These are phyloP conservation scores for Fusarium incarnatum DNA, from an alignment of 2,329 filamentous ascomycete species.

Conservation along the genomic window DNA sequence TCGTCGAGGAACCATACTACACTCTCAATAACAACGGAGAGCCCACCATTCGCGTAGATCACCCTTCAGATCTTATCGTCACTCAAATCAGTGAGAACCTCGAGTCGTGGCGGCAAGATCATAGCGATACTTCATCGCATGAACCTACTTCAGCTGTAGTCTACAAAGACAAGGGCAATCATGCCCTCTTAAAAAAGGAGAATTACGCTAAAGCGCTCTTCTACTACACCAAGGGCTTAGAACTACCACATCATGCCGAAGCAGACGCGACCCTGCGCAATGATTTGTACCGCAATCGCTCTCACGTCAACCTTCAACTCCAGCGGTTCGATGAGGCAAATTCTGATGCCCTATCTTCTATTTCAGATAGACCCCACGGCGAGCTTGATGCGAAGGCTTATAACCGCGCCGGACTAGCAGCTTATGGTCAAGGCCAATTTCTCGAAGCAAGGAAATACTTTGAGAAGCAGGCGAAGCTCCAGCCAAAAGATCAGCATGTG, in stretches of 20 bases:
- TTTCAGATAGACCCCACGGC: constrained; percentile 33
- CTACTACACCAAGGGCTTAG: constrained; percentile 47
- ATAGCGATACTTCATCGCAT: rapidly evolving
- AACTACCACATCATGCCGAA: neutral
- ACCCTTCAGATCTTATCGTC: constrained; percentile 49
- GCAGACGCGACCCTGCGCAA: constrained; percentile 33
- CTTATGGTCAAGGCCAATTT: constrained; percentile 48
- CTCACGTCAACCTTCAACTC: constrained; percentile 49
- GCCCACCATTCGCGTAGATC: constrained; percentile 54
- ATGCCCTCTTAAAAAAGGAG: constrained; percentile 39
- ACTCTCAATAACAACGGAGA: constrained; percentile 56
- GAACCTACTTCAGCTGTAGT: constrained; percentile 7
- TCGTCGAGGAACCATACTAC: constrained; percentile 64
- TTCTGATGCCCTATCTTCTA: constrained; percentile 47
- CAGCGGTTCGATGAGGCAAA: constrained; percentile 49
- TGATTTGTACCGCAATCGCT: constrained; percentile 51
- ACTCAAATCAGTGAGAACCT: constrained; percentile 14
- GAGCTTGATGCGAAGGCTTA: constrained; percentile 50
- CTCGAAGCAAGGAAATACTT: constrained; percentile 42
- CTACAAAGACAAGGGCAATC: constrained; percentile 49
- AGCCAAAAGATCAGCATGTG: constrained; percentile 39
- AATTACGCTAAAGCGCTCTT: constrained; percentile 37
- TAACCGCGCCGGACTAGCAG: constrained; percentile 48
- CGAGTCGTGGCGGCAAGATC: constrained; percentile 34
- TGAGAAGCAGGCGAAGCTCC: constrained; percentile 39